Percentiles rank a stretch among this genome's conserved stretches.
Conservation (phyloP, 306 rosid genomes). For the Trifolium pratense region DNA sequence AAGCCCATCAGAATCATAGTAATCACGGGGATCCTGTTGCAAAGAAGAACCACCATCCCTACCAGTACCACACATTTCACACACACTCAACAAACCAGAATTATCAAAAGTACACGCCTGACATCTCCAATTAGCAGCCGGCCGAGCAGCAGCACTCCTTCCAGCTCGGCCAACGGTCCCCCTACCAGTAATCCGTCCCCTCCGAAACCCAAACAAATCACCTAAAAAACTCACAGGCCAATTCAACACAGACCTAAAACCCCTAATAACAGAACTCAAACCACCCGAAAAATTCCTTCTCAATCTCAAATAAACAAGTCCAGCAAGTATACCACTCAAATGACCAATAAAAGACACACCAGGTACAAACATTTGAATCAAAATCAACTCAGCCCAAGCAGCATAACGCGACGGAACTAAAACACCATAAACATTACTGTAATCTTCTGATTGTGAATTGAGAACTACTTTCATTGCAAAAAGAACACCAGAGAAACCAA, state of each 20-base stretch:
- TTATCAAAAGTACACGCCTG: conserved; percentile 73
- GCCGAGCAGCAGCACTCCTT: conserved; percentile 33
- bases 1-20: conserved; percentile 41
- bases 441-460: conserved; percentile 52
- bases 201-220: conserved; percentile 41
- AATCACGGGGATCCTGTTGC: conserved; percentile 3
- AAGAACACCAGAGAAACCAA: conserved; percentile 89
- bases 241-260: conserved; percentile 46
- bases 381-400: conserved; percentile 81
- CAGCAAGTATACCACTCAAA: conserved; percentile 87
- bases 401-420: conserved; percentile 73
- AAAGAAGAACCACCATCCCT: conserved; percentile 24
- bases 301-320: conserved; percentile 63
- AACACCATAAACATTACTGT: conserved; percentile 61
- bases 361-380: conserved; percentile 77
- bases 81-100: conserved; percentile 51
- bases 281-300: conserved; percentile 55
- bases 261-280: conserved; percentile 48
- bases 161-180: conserved; percentile 57
- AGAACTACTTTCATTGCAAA: conserved; percentile 95
- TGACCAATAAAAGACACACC: conserved; percentile 88
- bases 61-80: conserved; percentile 79
- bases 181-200: conserved; percentile 60
- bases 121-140: conserved; percentile 69
- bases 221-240: conserved; percentile 58